phyloP scores from a whole-genome alignment of 371 early-diverging fungal species.

The Actinomucor elegans region DNA sequence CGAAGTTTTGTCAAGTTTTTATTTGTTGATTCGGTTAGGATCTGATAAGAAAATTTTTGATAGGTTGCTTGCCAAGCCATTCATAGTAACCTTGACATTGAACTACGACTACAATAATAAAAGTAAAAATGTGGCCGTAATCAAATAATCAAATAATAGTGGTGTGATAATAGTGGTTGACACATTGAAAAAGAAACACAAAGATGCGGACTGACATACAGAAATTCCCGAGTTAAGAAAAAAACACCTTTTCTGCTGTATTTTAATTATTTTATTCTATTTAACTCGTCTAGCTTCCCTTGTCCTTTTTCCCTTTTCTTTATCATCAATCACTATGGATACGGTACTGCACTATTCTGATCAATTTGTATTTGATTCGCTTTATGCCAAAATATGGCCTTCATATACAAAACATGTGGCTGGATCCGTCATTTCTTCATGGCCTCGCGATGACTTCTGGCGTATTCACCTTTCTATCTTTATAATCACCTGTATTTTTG shows the following conservation, averaged over 20 bases:
- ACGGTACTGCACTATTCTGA: constrained; percentile 67
- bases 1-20: too few relatives aligned
- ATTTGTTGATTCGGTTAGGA: too few relatives aligned
- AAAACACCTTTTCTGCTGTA: constrained; percentile 3
- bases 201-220: constrained; percentile 23
- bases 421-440: constrained; percentile 24
- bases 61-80: too few relatives aligned
- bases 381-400: constrained; percentile 46
- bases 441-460: constrained; percentile 61
- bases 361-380: constrained; percentile 51
- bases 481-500: constrained; percentile 70
- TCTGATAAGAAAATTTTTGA: too few relatives aligned
- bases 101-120: too few relatives aligned
- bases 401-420: constrained; percentile 32
- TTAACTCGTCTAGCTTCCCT: neutral
- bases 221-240: constrained; percentile 14
- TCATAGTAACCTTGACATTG: too few relatives aligned
- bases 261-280: constrained; percentile 6
- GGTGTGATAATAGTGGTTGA: neutral
- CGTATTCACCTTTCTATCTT: constrained; percentile 75
- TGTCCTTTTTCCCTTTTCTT: neutral
- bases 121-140: too few relatives aligned
- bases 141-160: too few relatives aligned
- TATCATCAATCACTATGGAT: constrained; percentile 62
- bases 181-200: neutral